Conservation (phyloP, 2,329 filamentous ascomycete genomes). For the Diplodia seriata region DNA sequence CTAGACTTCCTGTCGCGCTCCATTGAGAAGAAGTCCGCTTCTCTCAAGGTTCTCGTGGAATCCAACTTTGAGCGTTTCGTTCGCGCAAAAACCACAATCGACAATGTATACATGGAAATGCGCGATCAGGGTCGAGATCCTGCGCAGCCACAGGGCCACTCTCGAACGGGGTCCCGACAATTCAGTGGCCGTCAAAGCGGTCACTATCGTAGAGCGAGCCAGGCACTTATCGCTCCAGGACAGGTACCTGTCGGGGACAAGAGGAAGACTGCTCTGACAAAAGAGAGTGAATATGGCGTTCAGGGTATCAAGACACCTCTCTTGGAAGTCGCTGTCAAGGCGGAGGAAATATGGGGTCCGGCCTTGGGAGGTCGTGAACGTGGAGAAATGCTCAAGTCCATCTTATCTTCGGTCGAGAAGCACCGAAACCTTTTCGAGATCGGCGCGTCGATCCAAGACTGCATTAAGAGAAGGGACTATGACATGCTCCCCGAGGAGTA, state of each 20-base stretch:
- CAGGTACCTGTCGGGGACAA: constrained; percentile 56
- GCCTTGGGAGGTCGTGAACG: constrained; percentile 89
- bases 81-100: constrained; percentile 94
- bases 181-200: constrained; percentile 44
- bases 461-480: constrained; percentile 90
- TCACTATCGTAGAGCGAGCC: constrained; percentile 60
- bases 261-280: constrained; percentile 88
- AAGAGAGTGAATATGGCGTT: constrained; percentile 70
- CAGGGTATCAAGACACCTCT: constrained; percentile 79
- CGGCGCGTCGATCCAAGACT: constrained; percentile 76
- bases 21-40: constrained; percentile 97
- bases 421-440: constrained; percentile 85
- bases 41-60: constrained; percentile 93
- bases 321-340: constrained; percentile 88
- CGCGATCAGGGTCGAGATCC: constrained; percentile 68
- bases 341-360: constrained; percentile 96
- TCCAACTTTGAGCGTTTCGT: constrained; percentile 99
- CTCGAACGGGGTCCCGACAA: constrained; percentile 67
- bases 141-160: constrained; percentile 40
- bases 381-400: constrained; percentile 82
- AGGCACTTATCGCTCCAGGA: constrained; percentile 42
- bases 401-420: constrained; percentile 76
- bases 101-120: constrained; percentile 99
- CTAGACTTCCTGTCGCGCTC: constrained; percentile 86
- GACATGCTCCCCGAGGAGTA: constrained; percentile 88